Percentiles rank a stretch among this genome's conserved stretches.
Evolutionary conservation across 2,329 filamentous ascomycete species (phyloP).

Genomic region (Xenoacremonium recifei): DNA sequence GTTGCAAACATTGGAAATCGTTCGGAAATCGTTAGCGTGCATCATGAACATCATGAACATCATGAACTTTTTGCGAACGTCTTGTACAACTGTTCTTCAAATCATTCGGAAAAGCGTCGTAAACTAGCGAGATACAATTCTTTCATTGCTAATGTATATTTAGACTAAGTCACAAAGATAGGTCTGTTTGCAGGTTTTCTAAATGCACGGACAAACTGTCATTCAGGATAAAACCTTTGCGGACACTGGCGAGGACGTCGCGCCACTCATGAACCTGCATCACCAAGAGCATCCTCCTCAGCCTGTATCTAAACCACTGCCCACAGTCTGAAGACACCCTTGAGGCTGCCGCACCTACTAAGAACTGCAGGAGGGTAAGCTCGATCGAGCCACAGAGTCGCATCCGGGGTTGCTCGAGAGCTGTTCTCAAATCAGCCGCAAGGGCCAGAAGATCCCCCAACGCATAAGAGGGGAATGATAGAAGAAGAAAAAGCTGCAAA

Average conservation of each 20-base stretch:
- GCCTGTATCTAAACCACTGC: conserved; percentile 5
- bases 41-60: too few relatives aligned
- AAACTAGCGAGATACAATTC: too few relatives aligned
- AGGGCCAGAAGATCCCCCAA: neutral
- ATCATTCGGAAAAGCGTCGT: too few relatives aligned
- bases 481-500: conserved; percentile 9
- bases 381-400: conserved; percentile 17
- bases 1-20: too few relatives aligned
- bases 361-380: conserved; percentile 18
- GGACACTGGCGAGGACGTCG: neutral
- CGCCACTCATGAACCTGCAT: neutral
- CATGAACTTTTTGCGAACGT: too few relatives aligned
- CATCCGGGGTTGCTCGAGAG: conserved; percentile 6
- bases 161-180: too few relatives aligned
- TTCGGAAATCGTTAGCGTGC: too few relatives aligned
- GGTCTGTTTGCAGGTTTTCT: too few relatives aligned
- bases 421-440: conserved; percentile 7
- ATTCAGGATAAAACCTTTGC: conserved; percentile 1
- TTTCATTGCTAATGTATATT: too few relatives aligned
- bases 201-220: too few relatives aligned
- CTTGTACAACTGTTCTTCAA: too few relatives aligned
- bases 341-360: conserved; percentile 16
- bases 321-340: neutral
- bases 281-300: conserved; percentile 3
- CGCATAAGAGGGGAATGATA: conserved; percentile 8